Evolutionary conservation across 805 yeast genomes (phyloP).

Genomic region (Suhomyces faveliae): DNA sequence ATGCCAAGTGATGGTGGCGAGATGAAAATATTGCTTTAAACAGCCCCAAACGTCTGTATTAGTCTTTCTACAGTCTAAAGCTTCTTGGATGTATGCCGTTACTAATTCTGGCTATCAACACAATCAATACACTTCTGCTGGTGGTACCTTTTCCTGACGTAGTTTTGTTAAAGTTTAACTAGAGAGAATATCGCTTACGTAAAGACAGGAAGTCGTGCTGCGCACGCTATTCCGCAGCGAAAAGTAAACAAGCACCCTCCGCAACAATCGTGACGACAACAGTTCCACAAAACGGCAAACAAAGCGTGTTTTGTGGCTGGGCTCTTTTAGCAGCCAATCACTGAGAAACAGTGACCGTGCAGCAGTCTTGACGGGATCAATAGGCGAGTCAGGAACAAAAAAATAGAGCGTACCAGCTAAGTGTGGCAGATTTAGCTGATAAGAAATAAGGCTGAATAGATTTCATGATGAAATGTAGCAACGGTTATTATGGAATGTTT

Average conservation of each 20-base stretch:
- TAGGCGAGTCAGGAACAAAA: neutral
- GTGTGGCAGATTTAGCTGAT: too few species aligned
- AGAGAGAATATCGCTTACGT: neutral
- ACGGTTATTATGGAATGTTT: too few species aligned
- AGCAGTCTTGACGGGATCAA: neutral
- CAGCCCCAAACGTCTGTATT: neutral
- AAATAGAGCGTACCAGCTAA: neutral
- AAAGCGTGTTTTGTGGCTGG: conserved; percentile 3
- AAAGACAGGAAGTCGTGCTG: neutral
- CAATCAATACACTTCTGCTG: neutral
- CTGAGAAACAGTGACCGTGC: neutral
- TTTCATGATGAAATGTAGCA: too few species aligned
- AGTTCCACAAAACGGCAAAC: neutral
- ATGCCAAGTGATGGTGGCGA: neutral
- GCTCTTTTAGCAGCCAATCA: neutral
- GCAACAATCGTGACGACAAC: conserved; percentile 3
- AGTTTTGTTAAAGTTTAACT: conserved; percentile 1
- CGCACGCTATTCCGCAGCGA: neutral
- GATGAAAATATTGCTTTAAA: neutral
- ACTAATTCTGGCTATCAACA: neutral
- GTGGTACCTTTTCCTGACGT: neutral
- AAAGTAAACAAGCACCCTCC: neutral
- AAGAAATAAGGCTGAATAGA: neutral
- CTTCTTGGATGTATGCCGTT: neutral
- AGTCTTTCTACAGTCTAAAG: neutral